A percentile compares a stretch with the other conserved stretches of the same genome.
phyloP scores from a whole-genome alignment of 805 yeast species.

The Candida parachauliodes region DNA sequence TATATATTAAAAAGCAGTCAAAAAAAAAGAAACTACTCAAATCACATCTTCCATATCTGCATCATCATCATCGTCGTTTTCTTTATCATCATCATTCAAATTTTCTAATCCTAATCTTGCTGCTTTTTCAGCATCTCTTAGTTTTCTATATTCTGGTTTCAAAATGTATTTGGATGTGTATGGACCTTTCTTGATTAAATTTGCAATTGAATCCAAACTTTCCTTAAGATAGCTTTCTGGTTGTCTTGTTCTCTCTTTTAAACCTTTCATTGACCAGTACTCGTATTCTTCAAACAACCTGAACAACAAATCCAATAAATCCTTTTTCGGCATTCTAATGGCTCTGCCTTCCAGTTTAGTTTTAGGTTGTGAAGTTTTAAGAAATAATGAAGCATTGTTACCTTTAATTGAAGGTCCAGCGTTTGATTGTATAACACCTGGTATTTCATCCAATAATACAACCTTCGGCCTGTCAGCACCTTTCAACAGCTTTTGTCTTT shows the following conservation, averaged over 20 bases:
- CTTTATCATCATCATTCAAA: slow-evolving; percentile 46
- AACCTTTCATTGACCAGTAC: slow-evolving; percentile 93
- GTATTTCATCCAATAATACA: slow-evolving; percentile 70
- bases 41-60: slow-evolving; percentile 79
- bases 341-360: slow-evolving; percentile 77
- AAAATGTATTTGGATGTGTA: slow-evolving; percentile 88
- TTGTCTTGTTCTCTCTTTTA: slow-evolving; percentile 90
- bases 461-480: slow-evolving; percentile 57
- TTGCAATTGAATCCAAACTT: slow-evolving; percentile 84
- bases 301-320: slow-evolving; percentile 82
- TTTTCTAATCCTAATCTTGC: slow-evolving; percentile 51
- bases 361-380: slow-evolving; percentile 38
- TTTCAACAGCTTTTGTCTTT: slow-evolving; percentile 48
- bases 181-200: slow-evolving; percentile 89
- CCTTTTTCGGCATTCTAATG: slow-evolving; percentile 90
- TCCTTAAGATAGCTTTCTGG: slow-evolving; percentile 93
- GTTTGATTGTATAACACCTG: slow-evolving; percentile 84
- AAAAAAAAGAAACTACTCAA: neutral
- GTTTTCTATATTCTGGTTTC: slow-evolving; percentile 82
- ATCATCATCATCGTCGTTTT: slow-evolving; percentile 67
- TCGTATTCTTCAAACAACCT: slow-evolving; percentile 90
- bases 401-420: slow-evolving; percentile 80
- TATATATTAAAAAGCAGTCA: neutral
- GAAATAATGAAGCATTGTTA: slow-evolving; percentile 64
- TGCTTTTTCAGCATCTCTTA: slow-evolving; percentile 73